These are phyloP conservation scores for Sarcocystis neurona DNA, from an alignment of 169 alveolate species.

Conservation along the genomic window DNA sequence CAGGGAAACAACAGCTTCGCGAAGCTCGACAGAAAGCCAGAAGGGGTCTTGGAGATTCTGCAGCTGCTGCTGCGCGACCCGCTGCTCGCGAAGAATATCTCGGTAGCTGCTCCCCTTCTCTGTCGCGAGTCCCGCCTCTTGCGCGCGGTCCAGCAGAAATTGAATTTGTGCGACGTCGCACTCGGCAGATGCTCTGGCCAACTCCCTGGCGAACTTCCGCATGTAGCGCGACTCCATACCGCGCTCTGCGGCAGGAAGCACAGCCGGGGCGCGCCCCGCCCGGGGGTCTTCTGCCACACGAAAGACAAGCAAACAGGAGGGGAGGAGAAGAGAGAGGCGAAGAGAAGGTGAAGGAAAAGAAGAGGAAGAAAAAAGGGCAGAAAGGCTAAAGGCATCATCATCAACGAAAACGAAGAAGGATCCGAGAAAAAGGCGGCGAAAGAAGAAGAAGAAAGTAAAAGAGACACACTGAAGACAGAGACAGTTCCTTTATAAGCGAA, in stretches of 20 bases:
- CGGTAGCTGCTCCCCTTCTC: too few relatives aligned
- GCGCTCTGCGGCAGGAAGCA: background rate
- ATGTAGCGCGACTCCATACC: background rate
- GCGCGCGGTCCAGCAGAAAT: constrained; percentile 30
- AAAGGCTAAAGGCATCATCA: too few relatives aligned
- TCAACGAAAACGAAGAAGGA: too few relatives aligned
- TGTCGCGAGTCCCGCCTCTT: background rate
- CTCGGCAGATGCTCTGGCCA: constrained; percentile 32
- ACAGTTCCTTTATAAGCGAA: background rate
- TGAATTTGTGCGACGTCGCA: constrained; percentile 21
- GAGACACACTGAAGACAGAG: background rate
- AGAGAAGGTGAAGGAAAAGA: too few relatives aligned
- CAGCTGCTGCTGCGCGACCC: constrained; percentile 25
- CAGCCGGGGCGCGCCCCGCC: too few relatives aligned
- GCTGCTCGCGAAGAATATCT: constrained; percentile 18
- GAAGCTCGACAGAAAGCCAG: constrained; percentile 12
- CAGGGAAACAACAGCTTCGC: constrained; percentile 8
- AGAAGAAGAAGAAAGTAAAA: background rate
- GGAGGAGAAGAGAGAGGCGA: too few relatives aligned
- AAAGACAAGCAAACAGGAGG: background rate
- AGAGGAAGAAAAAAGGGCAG: too few relatives aligned
- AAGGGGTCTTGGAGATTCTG: background rate
- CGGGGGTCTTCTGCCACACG: background rate
- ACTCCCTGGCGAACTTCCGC: constrained; percentile 17
- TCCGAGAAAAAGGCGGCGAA: background rate